Evolutionary conservation across 164 flowering plant species (phyloP), one percentile per base, ranked within the genome.

Genomic region (Macadamia integrifolia): DNA sequence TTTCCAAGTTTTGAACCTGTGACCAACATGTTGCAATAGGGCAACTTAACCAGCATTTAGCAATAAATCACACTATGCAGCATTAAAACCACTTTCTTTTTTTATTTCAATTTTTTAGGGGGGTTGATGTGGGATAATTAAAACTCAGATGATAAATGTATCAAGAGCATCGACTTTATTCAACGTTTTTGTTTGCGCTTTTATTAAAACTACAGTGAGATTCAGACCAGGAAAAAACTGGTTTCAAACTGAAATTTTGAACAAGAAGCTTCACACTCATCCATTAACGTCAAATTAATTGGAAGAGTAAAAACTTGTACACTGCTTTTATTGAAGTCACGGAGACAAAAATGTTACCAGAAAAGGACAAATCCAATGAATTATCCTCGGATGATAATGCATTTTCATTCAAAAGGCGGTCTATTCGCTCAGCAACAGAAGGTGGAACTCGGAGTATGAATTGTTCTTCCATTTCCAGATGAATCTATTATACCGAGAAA

Each of bases 381-480:
- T 83, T 83, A 29, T 92, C 98, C 12, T 87, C 96, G 23, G 88
- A 79, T 62, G 95, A 78, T 64, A 92, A 79, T 18, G 84, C 75
- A 64, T 78, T 80, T 67, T 92, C 96, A 71, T 66, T 82, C 62
- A 92, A 71, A 62, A 92, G 88, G 55, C 78, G 86, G 32, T 90
- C 92, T 32, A 90, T 83, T 18, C 83, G 80, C 78, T 90, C 91
- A 31, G 97, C 89, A 66, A 92, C 74, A 42, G 88, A 80, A 63
- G 98, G 95, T 61, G 98, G 92, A 74, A 90, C 97, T 49, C 98
- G 79, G 18, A 92, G 82, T 63, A 92, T 79, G 74, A 92, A 92
- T 61, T 90, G 97, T 71, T 92, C 98, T 74, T 90, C 97, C 98
- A 92, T 88, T 3, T 64, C 18, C 6, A 53, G 57, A 53, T 53